These are phyloP conservation scores for Polychytrium aggregatum DNA, from an alignment of 192 early-diverging fungal genomes.

Conservation along the genomic window DNA sequence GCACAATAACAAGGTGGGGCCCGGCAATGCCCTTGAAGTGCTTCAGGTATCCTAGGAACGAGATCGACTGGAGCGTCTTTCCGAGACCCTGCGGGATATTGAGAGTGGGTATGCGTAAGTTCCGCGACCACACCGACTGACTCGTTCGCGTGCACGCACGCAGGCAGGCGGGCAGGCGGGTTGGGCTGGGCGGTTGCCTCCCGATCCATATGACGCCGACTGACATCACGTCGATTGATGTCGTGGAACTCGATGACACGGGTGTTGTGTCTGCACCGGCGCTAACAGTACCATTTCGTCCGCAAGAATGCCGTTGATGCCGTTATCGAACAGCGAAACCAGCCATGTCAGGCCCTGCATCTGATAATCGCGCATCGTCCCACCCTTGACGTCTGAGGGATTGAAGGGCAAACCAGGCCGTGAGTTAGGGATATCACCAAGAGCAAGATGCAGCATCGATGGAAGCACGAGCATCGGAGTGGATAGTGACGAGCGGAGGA, in stretches of 20 bases:
- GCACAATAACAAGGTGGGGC: conserved; percentile 91
- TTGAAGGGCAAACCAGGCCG: no score
- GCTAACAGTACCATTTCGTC: conserved; percentile 76
- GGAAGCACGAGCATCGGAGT: not conserved
- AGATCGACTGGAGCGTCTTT: conserved; percentile 93
- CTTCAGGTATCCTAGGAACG: conserved; percentile 92
- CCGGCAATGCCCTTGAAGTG: conserved; percentile 62
- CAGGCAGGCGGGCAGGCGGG: no score
- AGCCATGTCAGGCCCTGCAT: conserved; percentile 97
- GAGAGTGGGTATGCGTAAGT: no score
- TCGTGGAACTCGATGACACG: not conserved
- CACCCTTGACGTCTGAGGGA: conserved; percentile 69
- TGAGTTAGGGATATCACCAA: no score
- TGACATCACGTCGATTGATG: no score
- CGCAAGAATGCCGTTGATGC: conserved; percentile 98
- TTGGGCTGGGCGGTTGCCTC: no score
- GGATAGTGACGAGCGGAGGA: no score
- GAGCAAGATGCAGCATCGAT: no score
- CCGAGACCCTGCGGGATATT: conserved; percentile 60
- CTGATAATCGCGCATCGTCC: conserved; percentile 93
- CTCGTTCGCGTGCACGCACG: no score
- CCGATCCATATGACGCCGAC: no score
- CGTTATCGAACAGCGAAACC: conserved; percentile 88
- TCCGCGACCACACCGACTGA: no score
- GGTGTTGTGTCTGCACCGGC: not conserved